Base-by-base conservation (phyloP, 129 eudicot genomes). In the Artemisia annua region DNA sequence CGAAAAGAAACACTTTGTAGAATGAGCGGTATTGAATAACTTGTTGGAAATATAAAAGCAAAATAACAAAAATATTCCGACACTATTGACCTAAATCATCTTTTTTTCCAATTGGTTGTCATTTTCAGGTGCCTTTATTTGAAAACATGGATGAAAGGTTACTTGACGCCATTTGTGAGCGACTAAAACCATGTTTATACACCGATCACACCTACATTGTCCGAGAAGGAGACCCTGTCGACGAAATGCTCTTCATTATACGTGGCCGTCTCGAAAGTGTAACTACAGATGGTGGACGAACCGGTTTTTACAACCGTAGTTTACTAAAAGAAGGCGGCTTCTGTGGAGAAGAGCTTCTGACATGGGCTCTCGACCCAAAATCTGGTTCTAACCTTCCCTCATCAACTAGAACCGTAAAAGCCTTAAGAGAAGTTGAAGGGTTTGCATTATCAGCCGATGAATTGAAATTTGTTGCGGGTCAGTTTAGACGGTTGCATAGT, bases 301-400 rank as follows among this genome's bases (percentile, higher is more conserved):
- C 86, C 11, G 96, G 98, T 1, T 92, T 92, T 70, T 87, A 78
- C 80, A 92, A 89, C 79, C 91, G 89, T 0, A 71, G 96, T 64
- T 57, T 89, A 52, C 78, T 92, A 28, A 85, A 92, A 83, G 96
- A 92, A 76, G 96, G 98, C 0, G 98, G 82, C 7, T 92, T 92
- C 61, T 92, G 98, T 64, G 98, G 98, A 1, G 98, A 92, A 79
- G 98, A 92, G 84, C 98, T 92, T 61, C 81, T 89, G 50, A 92
- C 96, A 0, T 92, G 98, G 98, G 98, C 96, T 7, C 80, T 92
- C 0, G 98, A 92, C 46, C 96, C 96, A 2, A 89, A 84, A 77
- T 87, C 98, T 2, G 96, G 91, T 26, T 59, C 86, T 39, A 89
- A 83, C 77, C 87, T 92, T 2, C 98, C 98, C 18, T 85, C 95